Conservation (phyloP, 495 filamentous ascomycete genomes). For the Penicillium cinerascens region DNA sequence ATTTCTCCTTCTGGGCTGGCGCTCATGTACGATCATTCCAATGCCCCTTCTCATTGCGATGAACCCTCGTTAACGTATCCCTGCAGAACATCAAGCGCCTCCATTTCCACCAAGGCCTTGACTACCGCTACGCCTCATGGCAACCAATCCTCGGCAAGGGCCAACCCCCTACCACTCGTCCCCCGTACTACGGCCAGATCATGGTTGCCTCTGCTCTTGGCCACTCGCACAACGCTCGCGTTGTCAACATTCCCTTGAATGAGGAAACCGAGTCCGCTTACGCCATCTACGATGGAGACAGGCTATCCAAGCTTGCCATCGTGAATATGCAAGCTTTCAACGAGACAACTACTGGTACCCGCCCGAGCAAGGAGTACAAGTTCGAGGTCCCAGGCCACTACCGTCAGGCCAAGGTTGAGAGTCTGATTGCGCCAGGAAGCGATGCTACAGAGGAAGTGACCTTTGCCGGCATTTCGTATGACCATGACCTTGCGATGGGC, state of each 20-base stretch:
- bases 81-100: constrained; percentile 18
- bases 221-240: neutral
- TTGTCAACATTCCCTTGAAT: constrained; percentile 13
- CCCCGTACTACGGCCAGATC: constrained; percentile 20
- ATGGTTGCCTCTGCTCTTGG: constrained; percentile 14
- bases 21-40: too few species aligned
- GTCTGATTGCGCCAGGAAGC: constrained; percentile 12
- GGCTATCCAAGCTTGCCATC: constrained; percentile 7
- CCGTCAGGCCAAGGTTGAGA: constrained; percentile 5
- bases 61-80: neutral
- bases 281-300: constrained; percentile 5
- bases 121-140: constrained; percentile 23
- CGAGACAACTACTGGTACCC: neutral
- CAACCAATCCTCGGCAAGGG: constrained; percentile 16
- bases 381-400: constrained; percentile 8
- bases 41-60: neutral
- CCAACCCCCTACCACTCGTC: constrained; percentile 3
- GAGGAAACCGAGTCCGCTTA: constrained; percentile 16
- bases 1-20: constrained; percentile 19
- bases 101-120: constrained; percentile 21
- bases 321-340: constrained; percentile 11
- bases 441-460: constrained; percentile 6
- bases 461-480: constrained; percentile 16
- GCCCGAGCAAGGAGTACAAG: constrained; percentile 6
- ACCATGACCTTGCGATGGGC: constrained; percentile 7